Evolutionary conservation across 2,329 filamentous ascomycete genomes (phyloP).

Genomic region (Metarhizium guizhouense): DNA sequence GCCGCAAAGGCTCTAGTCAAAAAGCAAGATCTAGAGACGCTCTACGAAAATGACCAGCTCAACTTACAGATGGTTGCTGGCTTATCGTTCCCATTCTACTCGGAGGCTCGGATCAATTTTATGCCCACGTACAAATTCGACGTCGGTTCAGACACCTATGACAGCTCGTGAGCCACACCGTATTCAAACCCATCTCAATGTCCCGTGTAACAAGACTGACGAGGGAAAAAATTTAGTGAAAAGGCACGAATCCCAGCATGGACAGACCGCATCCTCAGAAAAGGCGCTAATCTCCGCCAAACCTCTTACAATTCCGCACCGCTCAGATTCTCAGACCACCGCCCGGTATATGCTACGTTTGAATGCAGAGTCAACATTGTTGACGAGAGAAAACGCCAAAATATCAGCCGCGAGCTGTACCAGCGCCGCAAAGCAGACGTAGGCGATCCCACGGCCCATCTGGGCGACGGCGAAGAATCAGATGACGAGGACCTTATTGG

Average conservation of each 20-base stretch:
- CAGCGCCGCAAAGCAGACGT: constrained; percentile 57
- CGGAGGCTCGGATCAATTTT: constrained; percentile 80
- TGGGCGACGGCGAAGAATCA: constrained; percentile 42
- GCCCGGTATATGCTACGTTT: constrained; percentile 89
- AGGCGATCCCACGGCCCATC: constrained; percentile 50
- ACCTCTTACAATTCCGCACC: constrained; percentile 74
- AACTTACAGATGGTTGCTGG: constrained; percentile 96
- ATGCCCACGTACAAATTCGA: constrained; percentile 95
- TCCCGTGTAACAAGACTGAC: not conserved
- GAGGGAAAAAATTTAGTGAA: constrained; percentile 43
- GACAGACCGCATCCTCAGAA: constrained; percentile 89
- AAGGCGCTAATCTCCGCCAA: constrained; percentile 76
- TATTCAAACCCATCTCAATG: not conserved
- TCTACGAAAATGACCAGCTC: constrained; percentile 91
- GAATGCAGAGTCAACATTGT: constrained; percentile 74
- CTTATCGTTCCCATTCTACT: constrained; percentile 82
- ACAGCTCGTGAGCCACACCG: constrained; percentile 63
- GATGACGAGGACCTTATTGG: constrained; percentile 75
- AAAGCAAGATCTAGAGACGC: constrained; percentile 60
- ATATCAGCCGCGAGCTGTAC: constrained; percentile 69
- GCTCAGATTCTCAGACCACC: constrained; percentile 85
- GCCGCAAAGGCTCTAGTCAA: constrained; percentile 67
- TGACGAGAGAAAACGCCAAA: constrained; percentile 63
- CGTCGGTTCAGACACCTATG: constrained; percentile 78
- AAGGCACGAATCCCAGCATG: constrained; percentile 93